Conservation (phyloP, 805 yeast genomes). For the Komagataella ulmi region DNA sequence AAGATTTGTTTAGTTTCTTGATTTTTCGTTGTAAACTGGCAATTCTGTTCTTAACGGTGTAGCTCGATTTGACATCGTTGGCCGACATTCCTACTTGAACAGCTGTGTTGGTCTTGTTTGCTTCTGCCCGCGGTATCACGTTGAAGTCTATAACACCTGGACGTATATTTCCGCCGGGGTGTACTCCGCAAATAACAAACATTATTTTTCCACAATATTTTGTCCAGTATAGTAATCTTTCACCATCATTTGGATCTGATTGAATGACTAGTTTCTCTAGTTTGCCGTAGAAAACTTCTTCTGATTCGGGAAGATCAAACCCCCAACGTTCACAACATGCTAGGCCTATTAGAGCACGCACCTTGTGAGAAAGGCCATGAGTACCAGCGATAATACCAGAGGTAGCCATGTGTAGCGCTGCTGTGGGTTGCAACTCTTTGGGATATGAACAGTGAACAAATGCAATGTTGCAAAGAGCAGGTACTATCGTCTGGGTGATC, state of each 20-base stretch:
- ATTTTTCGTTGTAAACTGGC: conserved; percentile 46
- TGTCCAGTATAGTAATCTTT: conserved; percentile 57
- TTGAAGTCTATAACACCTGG: conserved; percentile 40
- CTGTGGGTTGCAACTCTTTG: conserved; percentile 62
- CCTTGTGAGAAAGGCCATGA: conserved; percentile 63
- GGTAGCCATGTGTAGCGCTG: conserved; percentile 59
- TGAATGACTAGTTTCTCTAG: conserved; percentile 36
- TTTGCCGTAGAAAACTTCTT: conserved; percentile 28
- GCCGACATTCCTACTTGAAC: conserved; percentile 26
- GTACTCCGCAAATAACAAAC: conserved; percentile 71
- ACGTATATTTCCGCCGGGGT: conserved; percentile 68
- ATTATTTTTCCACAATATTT: conserved; percentile 57
- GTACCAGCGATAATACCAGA: conserved; percentile 67
- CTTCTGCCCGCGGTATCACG: conserved; percentile 22
- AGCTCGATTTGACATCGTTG: conserved; percentile 44
- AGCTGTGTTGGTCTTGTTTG: conserved; percentile 21
- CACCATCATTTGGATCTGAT: conserved; percentile 23
- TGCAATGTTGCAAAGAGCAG: conserved; percentile 61
- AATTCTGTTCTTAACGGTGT: conserved; percentile 44
- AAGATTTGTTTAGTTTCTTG: conserved; percentile 35
- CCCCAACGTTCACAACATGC: conserved; percentile 78
- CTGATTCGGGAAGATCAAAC: conserved; percentile 52
- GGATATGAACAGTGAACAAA: conserved; percentile 71
- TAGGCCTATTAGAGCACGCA: conserved; percentile 58
- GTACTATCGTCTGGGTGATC: conserved; percentile 44